Evolutionary conservation across 1,284 basidiomycete genomes (phyloP), one percentile per base, ranked within the genome.

Genomic region (Boletus semigastroideus): DNA sequence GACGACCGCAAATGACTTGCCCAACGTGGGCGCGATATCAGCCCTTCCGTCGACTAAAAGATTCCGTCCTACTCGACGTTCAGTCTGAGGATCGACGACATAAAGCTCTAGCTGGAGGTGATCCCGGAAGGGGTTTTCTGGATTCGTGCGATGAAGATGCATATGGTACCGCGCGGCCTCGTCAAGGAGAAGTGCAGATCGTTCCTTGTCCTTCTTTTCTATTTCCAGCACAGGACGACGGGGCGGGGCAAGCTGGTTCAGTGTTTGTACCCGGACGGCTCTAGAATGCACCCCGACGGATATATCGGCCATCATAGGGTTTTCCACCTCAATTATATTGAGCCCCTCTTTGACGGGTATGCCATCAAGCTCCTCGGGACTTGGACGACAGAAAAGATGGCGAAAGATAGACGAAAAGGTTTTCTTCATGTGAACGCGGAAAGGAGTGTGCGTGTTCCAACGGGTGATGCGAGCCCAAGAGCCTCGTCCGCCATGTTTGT

Each of bases 381-480:
- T 59, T 49, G 59, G 60, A 51, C 60, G 59, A 40, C 74, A 66
- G 53, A 70, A 71, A 46, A 73, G 63, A 55, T 70, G 71, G 28
- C 73, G 66, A 46, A 73, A 61, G 31, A 78, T 61, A 38, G 68
- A 70, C 31, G 71, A 67, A 49, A 65, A 66, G 1, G 75, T 75
- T 51, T 61, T 69, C 54, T 68, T 66, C 53, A 77, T 61, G 47
- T 78, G 63, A 38, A 78, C 71, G 30, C 70, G 72, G 64, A 84
- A 80, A 6, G 79, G 77, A 16, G 67, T 69, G 31, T 71, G 72
- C 57, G 78, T 77, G 59, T 82, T 83, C 80, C 81, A 83, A 13
- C 72, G 74, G 19, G 72, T 74, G 46, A 85, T 72, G 41, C 75
- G 76, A 38, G 81, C 84, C 80, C 82, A 86, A 28, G 76, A 78